Base-by-base conservation (phyloP, 192 early-diverging fungal species). In the Coemansia sp. region DNA sequence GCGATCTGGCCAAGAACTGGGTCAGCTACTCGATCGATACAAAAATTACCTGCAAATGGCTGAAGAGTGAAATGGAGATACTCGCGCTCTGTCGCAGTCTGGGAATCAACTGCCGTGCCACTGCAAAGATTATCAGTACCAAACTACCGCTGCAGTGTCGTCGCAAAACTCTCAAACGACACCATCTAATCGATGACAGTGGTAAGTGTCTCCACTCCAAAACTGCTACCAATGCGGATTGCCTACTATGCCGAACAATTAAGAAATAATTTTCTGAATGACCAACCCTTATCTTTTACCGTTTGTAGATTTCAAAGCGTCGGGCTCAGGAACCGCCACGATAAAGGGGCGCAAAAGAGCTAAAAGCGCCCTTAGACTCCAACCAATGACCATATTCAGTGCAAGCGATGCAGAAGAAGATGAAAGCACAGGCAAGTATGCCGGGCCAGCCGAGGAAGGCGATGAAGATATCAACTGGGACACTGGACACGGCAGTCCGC, bases 61-160 rank as follows among this genome's bases (percentile, higher is more conserved):
- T 67, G 0, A 31, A 47, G 12, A 47, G 55, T 21, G 76, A 79
- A 47, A 79, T 65, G 23, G 71, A 66, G 30, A 49, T 73, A 1
- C 53, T 79, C 21, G 52, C 48, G 2, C 8, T 63, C 16, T 79
- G 76, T 32, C 71, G 70, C 23, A 49, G 58, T 4, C 50, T 70
- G 44, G 67, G 67, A 30, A 69, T 79, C 19, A 27, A 53, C 56
- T 73, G 70, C 48, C 54, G 70, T 23, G 54, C 60, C 22, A 62
- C 76, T 1, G 67, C 76, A 60, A 68, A 67, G 51, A 69, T 79
- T 25, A 79, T 79, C 14, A 64, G 62, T 7, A 67, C 76, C 18
- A 79, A 79, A 48, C 64, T 79, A 26, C 76, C 76, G 21, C 64
- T 73, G 30, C 76, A 79, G 49, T 73, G 70, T 38, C 62, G 76